Evolutionary conservation across 129 eudicot genomes (phyloP).

Genomic region (Chrysanthemum makinoi): DNA sequence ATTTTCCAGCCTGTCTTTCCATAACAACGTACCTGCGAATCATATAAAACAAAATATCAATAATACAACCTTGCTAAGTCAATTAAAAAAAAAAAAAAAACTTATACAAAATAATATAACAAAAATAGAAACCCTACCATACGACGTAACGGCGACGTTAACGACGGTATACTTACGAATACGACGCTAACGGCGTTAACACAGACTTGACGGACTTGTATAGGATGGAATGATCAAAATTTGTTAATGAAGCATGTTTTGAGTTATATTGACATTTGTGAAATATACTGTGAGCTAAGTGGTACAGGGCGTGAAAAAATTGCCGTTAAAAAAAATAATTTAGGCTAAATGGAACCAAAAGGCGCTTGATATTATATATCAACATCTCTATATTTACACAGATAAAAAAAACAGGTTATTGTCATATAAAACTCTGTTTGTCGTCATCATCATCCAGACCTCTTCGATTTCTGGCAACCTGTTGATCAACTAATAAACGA

Average conservation of each 20-base stretch:
- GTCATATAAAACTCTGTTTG: not conserved
- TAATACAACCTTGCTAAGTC: not conserved
- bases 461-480: too few relatives aligned
- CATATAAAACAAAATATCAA: not conserved
- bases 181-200: conserved; percentile 11
- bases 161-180: not conserved
- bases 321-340: too few relatives aligned
- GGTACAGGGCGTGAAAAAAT: too few relatives aligned
- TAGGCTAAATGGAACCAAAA: not conserved
- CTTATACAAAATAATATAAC: too few relatives aligned
- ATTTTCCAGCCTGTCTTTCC: conserved; percentile 34
- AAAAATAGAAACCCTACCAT: conserved; percentile 9
- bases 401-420: not conserved
- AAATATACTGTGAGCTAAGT: too few relatives aligned
- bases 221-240: too few relatives aligned
- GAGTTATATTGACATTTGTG: too few relatives aligned
- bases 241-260: too few relatives aligned
- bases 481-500: not conserved
- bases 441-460: too few relatives aligned
- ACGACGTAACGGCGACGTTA: conserved; percentile 14
- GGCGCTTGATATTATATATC: conserved; percentile 10
- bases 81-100: not conserved
- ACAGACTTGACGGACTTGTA: not conserved
- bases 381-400: conserved; percentile 33
- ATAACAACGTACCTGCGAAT: conserved; percentile 23